Evolutionary conservation across 116 monocot species (phyloP), one percentile per base, ranked within the genome.

Genomic region (Phalaenopsis hybrid): DNA sequence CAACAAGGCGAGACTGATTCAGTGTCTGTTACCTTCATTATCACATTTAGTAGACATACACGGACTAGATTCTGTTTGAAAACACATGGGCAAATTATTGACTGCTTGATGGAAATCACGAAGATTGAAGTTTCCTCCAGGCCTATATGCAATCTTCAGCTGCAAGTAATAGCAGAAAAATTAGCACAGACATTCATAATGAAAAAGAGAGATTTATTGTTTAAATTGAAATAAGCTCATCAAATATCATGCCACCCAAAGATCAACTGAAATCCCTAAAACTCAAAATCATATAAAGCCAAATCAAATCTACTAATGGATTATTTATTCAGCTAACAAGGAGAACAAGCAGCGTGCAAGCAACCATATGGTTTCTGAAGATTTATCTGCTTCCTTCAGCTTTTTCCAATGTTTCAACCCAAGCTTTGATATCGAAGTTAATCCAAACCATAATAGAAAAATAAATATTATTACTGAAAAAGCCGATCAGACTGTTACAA

Each of bases 61-160:
- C 57, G 85, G 80, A 34, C 7, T 68, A 49, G 82, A 79, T 76
- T 88, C 87, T 70, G 69, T 81, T 51, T 85, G 52, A 87, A 87
- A 89, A 82, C 92, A 88, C 76, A 77, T 81, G n/a, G 96, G 92
- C 58, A 96, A 65, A 79, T 84, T 89, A 73, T 89, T 89, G 25
- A 96, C 88, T 67, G 96, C 90, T 77, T 92, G 91, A 85, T 96
- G 96, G 57, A 96, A 92, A 89, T 91, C 87, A 46, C 88, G 86
- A 20, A 96, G 88, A 82, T 81, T 92, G 82, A 96, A 96, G 44
- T 84, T 90, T 79, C 83, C 88, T 65, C 81, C 86, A 45, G 94
- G 96, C 59, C 75, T 87, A 48, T 92, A 94, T 23, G 84, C 90
- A 81, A 96, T 85, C 80, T 94, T 96, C 75, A 94, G 80, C 96